A percentile compares a stretch with the other conserved stretches of the same genome.
Evolutionary conservation across 768 basidiomycete genomes (phyloP).

Genomic region (Mycena pura): DNA sequence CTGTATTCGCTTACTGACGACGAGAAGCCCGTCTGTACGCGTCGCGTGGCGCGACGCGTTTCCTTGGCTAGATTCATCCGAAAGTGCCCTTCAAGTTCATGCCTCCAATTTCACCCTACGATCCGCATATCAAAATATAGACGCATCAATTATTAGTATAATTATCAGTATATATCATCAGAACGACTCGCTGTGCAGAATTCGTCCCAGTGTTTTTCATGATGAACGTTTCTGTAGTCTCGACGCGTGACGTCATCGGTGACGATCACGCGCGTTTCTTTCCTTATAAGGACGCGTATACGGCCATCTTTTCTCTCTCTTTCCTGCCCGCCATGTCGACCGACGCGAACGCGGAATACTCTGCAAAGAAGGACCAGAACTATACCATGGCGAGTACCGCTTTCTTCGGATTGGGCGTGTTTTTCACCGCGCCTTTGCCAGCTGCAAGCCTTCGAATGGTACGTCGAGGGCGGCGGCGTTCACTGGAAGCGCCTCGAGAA

Average conservation of each 20-base stretch:
- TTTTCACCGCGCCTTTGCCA: neutral
- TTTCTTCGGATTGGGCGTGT: neutral
- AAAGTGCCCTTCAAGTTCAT: no score
- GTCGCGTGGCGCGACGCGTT: no score
- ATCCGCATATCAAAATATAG: no score
- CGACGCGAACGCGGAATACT: slow-evolving; percentile 31
- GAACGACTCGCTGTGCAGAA: no score
- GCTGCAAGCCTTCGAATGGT: slow-evolving; percentile 36
- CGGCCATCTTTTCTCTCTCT: neutral
- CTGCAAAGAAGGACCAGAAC: slow-evolving; percentile 24
- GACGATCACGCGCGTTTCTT: neutral
- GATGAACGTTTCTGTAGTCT: no score
- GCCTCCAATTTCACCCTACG: no score
- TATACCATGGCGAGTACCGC: slow-evolving; percentile 26
- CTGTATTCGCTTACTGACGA: no score
- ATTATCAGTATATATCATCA: no score
- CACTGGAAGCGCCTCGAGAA: slow-evolving; percentile 31
- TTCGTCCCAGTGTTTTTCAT: no score
- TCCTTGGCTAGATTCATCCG: no score
- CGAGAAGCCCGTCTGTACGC: no score
- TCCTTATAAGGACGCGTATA: neutral
- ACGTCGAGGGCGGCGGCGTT: slow-evolving; percentile 27
- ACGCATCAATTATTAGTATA: no score
- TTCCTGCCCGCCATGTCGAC: slow-evolving; percentile 23
- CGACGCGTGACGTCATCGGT: slow-evolving; percentile 16